phyloP scores from a whole-genome alignment of 2,329 filamentous ascomycete species.

The Herpotrichia juniperi region DNA sequence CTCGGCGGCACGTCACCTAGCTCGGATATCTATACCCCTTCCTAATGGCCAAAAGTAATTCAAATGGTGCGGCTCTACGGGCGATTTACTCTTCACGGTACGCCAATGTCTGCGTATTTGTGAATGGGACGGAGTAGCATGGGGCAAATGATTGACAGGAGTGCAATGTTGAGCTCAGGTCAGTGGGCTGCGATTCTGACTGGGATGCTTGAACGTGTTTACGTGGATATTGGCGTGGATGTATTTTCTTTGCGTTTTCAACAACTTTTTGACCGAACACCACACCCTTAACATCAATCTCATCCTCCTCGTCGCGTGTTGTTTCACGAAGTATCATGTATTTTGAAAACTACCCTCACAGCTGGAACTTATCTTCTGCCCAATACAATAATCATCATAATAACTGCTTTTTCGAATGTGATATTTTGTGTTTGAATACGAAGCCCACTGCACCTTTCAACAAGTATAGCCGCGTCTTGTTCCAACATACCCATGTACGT shows the following conservation, averaged over 20 bases:
- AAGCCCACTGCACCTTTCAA: too few relatives aligned
- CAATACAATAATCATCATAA: constrained; percentile 25
- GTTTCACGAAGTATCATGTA: constrained; percentile 39
- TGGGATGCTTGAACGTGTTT: constrained; percentile 41
- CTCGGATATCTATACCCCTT: constrained; percentile 47
- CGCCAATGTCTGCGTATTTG: constrained; percentile 22
- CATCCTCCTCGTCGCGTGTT: constrained; percentile 28
- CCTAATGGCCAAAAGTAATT: constrained; percentile 47
- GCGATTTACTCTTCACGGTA: constrained; percentile 27
- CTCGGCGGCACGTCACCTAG: constrained; percentile 37
- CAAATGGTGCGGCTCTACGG: constrained; percentile 31
- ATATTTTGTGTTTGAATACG: too few relatives aligned
- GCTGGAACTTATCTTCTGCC: constrained; percentile 26
- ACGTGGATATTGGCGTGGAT: constrained; percentile 44
- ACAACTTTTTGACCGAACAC: background rate
- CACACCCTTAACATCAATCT: constrained; percentile 28
- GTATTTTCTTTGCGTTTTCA: constrained; percentile 21
- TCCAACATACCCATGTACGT: too few relatives aligned
- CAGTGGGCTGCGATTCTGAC: constrained; percentile 29
- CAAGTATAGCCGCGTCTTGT: too few relatives aligned
- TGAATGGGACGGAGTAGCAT: constrained; percentile 22
- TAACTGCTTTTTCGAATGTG: too few relatives aligned
- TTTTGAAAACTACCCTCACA: constrained; percentile 30
- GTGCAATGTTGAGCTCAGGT: constrained; percentile 36
- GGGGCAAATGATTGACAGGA: constrained; percentile 35